Percentiles rank a stretch among this genome's conserved stretches.
These are phyloP conservation scores for Phaeosphaeriaceae sp. DNA, from an alignment of 2,329 filamentous ascomycete species.

Conservation along the genomic window DNA sequence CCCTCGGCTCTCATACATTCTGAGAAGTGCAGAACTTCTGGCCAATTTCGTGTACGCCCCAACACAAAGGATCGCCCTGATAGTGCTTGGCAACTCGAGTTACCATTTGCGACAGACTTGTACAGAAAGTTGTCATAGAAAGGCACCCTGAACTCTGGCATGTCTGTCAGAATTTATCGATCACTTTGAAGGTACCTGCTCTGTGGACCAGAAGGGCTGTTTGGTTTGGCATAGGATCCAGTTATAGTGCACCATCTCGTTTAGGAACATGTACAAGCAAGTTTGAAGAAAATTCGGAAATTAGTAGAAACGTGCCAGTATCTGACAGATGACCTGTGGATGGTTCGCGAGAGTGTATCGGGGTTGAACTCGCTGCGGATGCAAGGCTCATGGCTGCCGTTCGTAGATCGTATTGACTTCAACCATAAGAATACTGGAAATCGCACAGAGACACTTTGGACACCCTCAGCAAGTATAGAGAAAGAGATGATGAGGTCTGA, in stretches of 20 bases:
- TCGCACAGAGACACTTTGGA: background rate
- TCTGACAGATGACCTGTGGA: background rate
- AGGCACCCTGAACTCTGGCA: background rate
- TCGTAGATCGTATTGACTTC: background rate
- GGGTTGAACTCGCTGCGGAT: background rate
- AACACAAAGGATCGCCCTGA: background rate
- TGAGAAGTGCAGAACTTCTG: background rate
- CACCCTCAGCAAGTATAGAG: background rate
- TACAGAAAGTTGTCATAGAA: background rate
- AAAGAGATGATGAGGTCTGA: background rate
- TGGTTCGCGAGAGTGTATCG: background rate
- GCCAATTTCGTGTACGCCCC: background rate
- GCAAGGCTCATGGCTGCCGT: background rate
- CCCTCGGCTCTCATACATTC: background rate
- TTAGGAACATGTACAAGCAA: background rate
- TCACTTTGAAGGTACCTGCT: background rate
- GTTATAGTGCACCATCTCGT: background rate
- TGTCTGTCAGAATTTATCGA: background rate
- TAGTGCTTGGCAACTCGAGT: background rate
- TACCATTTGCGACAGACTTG: background rate
- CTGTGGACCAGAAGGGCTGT: background rate
- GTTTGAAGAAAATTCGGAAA: background rate
- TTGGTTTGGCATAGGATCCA: background rate
- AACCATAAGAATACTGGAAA: background rate
- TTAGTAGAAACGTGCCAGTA: background rate